These are phyloP conservation scores for Kodamaea kakaduensis DNA, from an alignment of 805 yeast species.

Conservation along the genomic window DNA sequence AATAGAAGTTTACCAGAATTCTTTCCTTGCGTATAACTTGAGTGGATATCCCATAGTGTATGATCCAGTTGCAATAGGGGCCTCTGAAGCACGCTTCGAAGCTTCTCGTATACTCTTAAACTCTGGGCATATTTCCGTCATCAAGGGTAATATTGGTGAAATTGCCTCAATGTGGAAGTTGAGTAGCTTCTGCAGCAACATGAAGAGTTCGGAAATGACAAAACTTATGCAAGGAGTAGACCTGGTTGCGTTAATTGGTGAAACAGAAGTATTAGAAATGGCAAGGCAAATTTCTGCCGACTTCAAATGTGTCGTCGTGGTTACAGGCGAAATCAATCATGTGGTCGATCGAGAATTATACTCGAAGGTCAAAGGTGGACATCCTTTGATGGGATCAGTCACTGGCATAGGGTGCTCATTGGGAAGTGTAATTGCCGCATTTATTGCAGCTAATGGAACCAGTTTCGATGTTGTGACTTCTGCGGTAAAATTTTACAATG, in stretches of 20 bases:
- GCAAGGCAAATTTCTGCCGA: slow-evolving; percentile 49
- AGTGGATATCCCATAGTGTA: slow-evolving; percentile 61
- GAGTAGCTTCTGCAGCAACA: slow-evolving; percentile 17
- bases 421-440: slow-evolving; percentile 66
- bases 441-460: slow-evolving; percentile 38
- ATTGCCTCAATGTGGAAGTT: slow-evolving; percentile 54
- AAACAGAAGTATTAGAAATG: slow-evolving; percentile 29
- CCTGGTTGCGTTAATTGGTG: slow-evolving; percentile 25
- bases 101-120: slow-evolving; percentile 49
- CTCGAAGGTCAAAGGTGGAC: slow-evolving; percentile 51
- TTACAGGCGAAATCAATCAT: slow-evolving; percentile 53
- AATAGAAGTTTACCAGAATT: slow-evolving; percentile 43
- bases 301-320: slow-evolving; percentile 58
- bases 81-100: slow-evolving; percentile 54
- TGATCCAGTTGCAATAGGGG: slow-evolving; percentile 95
- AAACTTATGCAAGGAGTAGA: slow-evolving; percentile 73
- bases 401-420: slow-evolving; percentile 85
- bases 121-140: slow-evolving; percentile 56
- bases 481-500: slow-evolving; percentile 57
- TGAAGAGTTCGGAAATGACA: slow-evolving; percentile 1
- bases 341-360: slow-evolving; percentile 20
- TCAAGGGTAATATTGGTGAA: slow-evolving; percentile 88
- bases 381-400: slow-evolving; percentile 56
- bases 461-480: slow-evolving; percentile 38
- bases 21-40: slow-evolving; percentile 55